A percentile compares a stretch with the other conserved stretches of the same genome.
Conservation (phyloP, 495 filamentous ascomycete species). For the Trichoderma erinaceum region DNA sequence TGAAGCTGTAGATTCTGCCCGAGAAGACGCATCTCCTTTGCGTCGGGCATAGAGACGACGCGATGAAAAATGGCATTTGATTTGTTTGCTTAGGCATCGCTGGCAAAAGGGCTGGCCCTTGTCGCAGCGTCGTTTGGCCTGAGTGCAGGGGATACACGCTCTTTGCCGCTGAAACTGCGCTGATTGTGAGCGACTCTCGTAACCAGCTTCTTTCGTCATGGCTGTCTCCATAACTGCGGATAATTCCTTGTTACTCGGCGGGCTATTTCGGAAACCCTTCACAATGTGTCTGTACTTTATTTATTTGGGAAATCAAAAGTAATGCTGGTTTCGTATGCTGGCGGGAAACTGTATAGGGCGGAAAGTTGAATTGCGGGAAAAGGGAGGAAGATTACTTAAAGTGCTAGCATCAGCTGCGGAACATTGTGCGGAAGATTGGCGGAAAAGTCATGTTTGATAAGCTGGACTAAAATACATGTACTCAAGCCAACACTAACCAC, state of each 20-base stretch:
- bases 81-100: conserved; percentile 17
- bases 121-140: conserved; percentile 23
- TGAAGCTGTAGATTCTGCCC: neutral
- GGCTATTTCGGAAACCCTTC: too few species aligned
- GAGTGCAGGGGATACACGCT: conserved; percentile 22
- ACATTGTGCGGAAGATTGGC: neutral
- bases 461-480: too few species aligned
- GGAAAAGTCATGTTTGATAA: neutral
- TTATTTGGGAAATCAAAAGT: too few species aligned
- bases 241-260: neutral
- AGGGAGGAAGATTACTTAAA: too few species aligned
- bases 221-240: neutral
- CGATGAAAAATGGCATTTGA: conserved; percentile 20
- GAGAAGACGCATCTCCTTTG: neutral
- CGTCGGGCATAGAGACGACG: conserved; percentile 16
- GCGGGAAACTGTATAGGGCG: too few species aligned
- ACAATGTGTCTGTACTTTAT: too few species aligned
- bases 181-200: neutral
- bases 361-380: too few species aligned
- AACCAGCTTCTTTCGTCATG: neutral
- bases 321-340: too few species aligned
- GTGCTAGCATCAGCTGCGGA: too few species aligned
- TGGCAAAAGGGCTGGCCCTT: conserved; percentile 20
- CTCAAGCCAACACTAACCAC: too few species aligned
- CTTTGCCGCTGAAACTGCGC: conserved; percentile 14